These are phyloP conservation scores for Marchantia paleacea DNA, from an alignment of 225 moss, liverwort and hornwort genomes.

Conservation along the genomic window DNA sequence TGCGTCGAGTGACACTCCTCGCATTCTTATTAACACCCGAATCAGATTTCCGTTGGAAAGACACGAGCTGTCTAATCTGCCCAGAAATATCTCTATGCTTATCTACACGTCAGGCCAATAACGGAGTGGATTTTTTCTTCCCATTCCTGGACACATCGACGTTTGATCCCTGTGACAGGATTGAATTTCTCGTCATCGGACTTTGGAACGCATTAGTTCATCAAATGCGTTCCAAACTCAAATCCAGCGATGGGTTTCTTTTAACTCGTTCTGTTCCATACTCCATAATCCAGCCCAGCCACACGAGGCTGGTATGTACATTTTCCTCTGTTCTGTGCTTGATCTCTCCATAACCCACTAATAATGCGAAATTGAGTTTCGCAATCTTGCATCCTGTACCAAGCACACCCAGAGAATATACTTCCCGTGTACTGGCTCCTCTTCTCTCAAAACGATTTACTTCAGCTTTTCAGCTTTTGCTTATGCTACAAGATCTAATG, in stretches of 20 bases:
- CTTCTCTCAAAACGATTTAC: no score
- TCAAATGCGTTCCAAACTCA: background rate
- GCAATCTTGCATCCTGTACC: no score
- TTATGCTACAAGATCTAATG: no score
- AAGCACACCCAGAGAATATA: no score
- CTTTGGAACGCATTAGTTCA: background rate
- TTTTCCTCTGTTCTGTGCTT: background rate
- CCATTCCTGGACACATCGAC: background rate
- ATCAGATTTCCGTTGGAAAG: background rate
- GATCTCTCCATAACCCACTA: background rate
- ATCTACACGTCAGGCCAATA: background rate
- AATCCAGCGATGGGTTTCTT: background rate
- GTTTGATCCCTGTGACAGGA: constrained; percentile 3
- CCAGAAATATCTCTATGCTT: background rate
- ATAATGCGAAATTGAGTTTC: no score
- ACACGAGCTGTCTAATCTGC: background rate
- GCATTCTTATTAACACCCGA: background rate
- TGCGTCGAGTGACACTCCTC: background rate
- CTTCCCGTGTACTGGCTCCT: no score
- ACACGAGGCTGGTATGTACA: constrained; percentile 8
- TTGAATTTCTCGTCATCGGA: background rate
- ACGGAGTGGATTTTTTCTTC: background rate
- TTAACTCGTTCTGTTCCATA: constrained; percentile 3
- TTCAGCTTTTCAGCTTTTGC: no score
- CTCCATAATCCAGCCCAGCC: background rate